A percentile compares a stretch with the other conserved stretches of the same genome.
These are phyloP conservation scores for Sphagnum contortum DNA, from an alignment of 225 moss, liverwort and hornwort genomes.

Conservation along the genomic window DNA sequence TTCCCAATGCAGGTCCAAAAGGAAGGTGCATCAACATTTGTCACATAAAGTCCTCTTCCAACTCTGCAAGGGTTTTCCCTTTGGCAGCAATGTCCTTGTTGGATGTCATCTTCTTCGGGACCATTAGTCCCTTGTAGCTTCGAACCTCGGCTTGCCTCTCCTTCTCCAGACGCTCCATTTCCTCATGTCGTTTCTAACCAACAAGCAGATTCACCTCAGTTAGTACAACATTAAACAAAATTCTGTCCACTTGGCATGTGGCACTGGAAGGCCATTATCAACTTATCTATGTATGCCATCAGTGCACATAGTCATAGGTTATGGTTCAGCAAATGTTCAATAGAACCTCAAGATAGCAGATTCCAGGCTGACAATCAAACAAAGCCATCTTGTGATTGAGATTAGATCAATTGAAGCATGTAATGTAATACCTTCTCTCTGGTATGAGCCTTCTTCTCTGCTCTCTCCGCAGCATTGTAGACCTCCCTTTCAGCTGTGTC, in stretches of 20 bases:
- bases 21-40: constrained; percentile 2
- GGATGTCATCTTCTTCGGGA: constrained; percentile 92
- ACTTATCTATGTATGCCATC: too few species aligned
- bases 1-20: too few species aligned
- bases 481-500: constrained; percentile 77
- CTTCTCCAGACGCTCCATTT: constrained; percentile 83
- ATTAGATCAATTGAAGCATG: too few species aligned
- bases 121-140: constrained; percentile 97
- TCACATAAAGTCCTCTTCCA: constrained; percentile 99
- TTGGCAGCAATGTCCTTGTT: constrained; percentile 91
- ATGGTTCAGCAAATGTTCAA: too few species aligned
- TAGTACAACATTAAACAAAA: neutral
- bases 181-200: constrained; percentile 81
- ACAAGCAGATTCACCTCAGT: neutral
- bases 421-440: constrained; percentile 65
- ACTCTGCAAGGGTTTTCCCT: constrained; percentile 84
- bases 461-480: constrained; percentile 90
- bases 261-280: too few species aligned
- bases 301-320: too few species aligned
- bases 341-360: too few species aligned
- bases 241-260: too few species aligned
- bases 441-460: constrained; percentile 68
- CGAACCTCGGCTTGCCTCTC: constrained; percentile 84
- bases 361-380: too few species aligned
- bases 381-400: too few species aligned